Evolutionary conservation across 805 yeast species (phyloP), one percentile per base, ranked within the genome.

Genomic region (Dipodascus geniculatus): DNA sequence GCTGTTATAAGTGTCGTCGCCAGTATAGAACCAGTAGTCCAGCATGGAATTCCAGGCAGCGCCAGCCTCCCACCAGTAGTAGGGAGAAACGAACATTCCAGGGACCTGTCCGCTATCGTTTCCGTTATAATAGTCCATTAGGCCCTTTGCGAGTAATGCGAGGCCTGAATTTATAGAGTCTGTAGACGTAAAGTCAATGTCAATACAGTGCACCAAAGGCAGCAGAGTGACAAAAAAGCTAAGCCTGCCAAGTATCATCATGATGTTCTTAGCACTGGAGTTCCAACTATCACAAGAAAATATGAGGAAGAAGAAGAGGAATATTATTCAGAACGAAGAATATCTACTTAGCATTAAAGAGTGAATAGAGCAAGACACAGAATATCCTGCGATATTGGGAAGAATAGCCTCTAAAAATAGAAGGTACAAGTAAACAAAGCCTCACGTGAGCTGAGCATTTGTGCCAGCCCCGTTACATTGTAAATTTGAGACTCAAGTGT

Each of bases 31-130:
- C 73, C 86, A 77, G 64, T 82, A 85, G 67, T 88, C 96, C 42
- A 91, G 89, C 93, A 89, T 51, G 24, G 64, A 53, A 22, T 67
- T 67, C 69, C 69, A 75, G 1, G 85, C 88, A 54, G 86, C 93
- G 60, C 95, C 95, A 24, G 93, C 89, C 69, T 85, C 86, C 95
- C 95, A 86, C 95, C 95, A 86, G 71, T 85, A 86, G 74, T 86
- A 86, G 1, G 95, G 95, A 59, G 68, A 59, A 9, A 78, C 72
- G 66, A 86, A 83, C 83, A 79, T 74, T 31, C 95, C 95, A 16
- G 84, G 72, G 20, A 85, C 74, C 47, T 85, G 83, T 31, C 93
- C 95, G 48, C 71, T 66, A 31, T 76, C 71, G 23, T 66, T 62
- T 44, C 95, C 91, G 14, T 77, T 80, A 64, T 89, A 89, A 68